phyloP scores from a whole-genome alignment of 2,329 filamentous ascomycete genomes.

The Monilinia fructicola region DNA sequence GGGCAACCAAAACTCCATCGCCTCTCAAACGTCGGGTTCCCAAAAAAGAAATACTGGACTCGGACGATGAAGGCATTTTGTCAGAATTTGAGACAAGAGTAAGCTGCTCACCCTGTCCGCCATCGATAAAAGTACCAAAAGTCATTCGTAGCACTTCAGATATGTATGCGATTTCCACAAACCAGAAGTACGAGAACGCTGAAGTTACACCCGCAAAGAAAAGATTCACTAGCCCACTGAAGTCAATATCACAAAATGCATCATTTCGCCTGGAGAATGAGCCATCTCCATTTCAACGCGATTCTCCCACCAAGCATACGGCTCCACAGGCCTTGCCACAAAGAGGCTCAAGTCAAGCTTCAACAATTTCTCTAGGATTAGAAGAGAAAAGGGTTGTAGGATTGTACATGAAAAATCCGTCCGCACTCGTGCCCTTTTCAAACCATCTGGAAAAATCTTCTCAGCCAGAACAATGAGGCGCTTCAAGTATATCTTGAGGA shows the following conservation, averaged over 20 bases:
- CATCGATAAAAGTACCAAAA: slow-evolving; percentile 29
- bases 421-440: slow-evolving; percentile 29
- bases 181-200: not conserved
- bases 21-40: slow-evolving; percentile 28
- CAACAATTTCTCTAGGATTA: slow-evolving; percentile 27
- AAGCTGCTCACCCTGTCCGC: slow-evolving; percentile 26
- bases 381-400: slow-evolving; percentile 37
- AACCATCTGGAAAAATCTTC: slow-evolving; percentile 28
- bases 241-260: slow-evolving; percentile 36
- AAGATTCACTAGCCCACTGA: slow-evolving; percentile 34
- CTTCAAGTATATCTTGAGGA: slow-evolving; percentile 34
- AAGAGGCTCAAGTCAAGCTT: slow-evolving; percentile 30
- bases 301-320: slow-evolving; percentile 2
- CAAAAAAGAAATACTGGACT: slow-evolving; percentile 35
- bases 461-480: slow-evolving; percentile 30
- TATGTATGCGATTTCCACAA: not conserved
- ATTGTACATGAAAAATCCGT: slow-evolving; percentile 32
- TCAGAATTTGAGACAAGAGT: slow-evolving; percentile 29
- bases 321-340: slow-evolving; percentile 21
- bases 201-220: slow-evolving; percentile 25
- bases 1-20: slow-evolving; percentile 21
- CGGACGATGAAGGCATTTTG: slow-evolving; percentile 38
- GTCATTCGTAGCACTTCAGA: slow-evolving; percentile 16
- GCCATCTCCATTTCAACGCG: slow-evolving; percentile 34
- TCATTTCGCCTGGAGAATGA: slow-evolving; percentile 29